Percentiles rank a stretch among this genome's conserved stretches.
These are phyloP conservation scores for Ogataea ramenticola DNA, from an alignment of 805 yeast genomes.

Conservation along the genomic window DNA sequence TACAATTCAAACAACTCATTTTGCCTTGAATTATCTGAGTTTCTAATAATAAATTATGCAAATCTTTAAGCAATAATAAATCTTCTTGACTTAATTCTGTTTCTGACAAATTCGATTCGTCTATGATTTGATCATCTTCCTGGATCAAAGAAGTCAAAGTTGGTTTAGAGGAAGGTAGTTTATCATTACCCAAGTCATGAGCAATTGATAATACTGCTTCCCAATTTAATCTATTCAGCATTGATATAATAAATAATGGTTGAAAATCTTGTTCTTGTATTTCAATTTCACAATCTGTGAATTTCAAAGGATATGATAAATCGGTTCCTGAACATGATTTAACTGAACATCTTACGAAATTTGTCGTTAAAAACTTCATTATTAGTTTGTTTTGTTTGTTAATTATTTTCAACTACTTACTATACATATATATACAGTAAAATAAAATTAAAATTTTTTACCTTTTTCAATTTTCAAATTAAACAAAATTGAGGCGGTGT, in stretches of 20 bases:
- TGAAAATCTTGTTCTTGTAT: conserved; percentile 78
- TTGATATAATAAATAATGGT: conserved; percentile 68
- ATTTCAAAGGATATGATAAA: conserved; percentile 76
- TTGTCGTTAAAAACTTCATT: conserved; percentile 94
- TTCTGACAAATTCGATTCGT: conserved; percentile 21
- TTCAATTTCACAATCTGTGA: conserved; percentile 57
- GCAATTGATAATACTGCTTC: conserved; percentile 74
- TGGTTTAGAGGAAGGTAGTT: conserved; percentile 58
- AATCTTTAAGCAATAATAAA: conserved; percentile 57
- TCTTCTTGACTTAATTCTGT: conserved; percentile 21
- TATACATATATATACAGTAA: too few species aligned
- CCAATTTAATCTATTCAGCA: conserved; percentile 86
- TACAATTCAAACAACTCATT: conserved; percentile 83
- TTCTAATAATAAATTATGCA: conserved; percentile 74
- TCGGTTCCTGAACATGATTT: conserved; percentile 68
- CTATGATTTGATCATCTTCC: conserved; percentile 26
- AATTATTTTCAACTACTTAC: too few species aligned
- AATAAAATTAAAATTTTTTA: too few species aligned
- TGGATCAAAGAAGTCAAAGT: not conserved
- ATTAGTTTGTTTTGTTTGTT: too few species aligned
- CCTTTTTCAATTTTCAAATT: too few species aligned
- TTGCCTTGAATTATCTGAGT: conserved; percentile 84
- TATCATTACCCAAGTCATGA: conserved; percentile 58
- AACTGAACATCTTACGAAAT: conserved; percentile 91
- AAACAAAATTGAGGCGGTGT: too few species aligned